phyloP scores from a whole-genome alignment of 495 filamentous ascomycete species.

The Rusavskia elegans region DNA sequence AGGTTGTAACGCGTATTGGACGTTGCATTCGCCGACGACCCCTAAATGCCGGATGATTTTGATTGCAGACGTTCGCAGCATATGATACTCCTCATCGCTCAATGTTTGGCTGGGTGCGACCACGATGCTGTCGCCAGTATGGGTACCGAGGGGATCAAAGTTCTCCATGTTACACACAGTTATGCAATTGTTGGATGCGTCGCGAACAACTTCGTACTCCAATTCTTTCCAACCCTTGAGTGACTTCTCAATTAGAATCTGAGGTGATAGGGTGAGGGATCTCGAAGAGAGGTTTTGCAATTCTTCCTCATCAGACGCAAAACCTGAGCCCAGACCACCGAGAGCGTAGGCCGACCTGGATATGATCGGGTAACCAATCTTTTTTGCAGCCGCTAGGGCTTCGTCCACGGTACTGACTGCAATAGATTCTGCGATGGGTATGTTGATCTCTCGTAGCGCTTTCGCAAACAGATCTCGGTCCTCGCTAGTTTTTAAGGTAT shows the following conservation, averaged over 20 bases:
- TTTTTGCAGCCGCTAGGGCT: conserved; percentile 68
- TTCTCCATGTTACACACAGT: conserved; percentile 99
- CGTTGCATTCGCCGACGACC: conserved; percentile 95
- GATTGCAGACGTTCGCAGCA: conserved; percentile 91
- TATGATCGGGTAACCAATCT: conserved; percentile 91
- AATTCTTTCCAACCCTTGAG: conserved; percentile 99
- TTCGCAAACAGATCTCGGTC: conserved; percentile 92
- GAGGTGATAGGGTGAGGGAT: conserved; percentile 86
- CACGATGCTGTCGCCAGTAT: conserved; percentile 94
- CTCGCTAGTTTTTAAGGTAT: conserved; percentile 87
- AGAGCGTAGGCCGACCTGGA: conserved; percentile 92
- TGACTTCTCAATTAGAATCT: conserved; percentile 98
- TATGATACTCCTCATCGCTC: conserved; percentile 96
- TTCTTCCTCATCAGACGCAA: conserved; percentile 85
- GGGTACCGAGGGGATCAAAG: conserved; percentile 90
- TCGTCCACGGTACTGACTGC: conserved; percentile 83
- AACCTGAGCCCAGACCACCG: conserved; percentile 92
- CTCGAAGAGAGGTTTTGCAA: conserved; percentile 81
- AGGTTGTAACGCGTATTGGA: conserved; percentile 91
- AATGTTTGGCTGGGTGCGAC: conserved; percentile 91
- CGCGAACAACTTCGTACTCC: conserved; percentile 93
- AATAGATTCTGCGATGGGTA: conserved; percentile 90
- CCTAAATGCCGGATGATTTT: conserved; percentile 93
- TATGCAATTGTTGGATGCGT: conserved; percentile 91
- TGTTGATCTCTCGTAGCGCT: conserved; percentile 83